Base-by-base conservation (phyloP, 495 filamentous ascomycete genomes). In the Tuber calosporum region DNA sequence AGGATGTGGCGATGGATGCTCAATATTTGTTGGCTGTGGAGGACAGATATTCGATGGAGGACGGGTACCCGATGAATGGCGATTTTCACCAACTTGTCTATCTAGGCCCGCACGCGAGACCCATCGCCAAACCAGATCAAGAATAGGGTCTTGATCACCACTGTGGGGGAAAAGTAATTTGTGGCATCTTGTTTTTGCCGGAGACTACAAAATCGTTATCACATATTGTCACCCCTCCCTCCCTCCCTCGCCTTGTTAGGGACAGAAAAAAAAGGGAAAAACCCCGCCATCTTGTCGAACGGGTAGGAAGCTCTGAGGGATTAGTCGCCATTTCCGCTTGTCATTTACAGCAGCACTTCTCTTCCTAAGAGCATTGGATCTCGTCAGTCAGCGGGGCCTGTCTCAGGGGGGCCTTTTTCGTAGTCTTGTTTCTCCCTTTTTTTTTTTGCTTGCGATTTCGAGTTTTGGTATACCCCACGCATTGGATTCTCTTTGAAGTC, bases 171-270 rank as follows among this genome's bases (percentile, higher is more conserved):
- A 15, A 19, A 30, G 53, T 62, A 62, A 62, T 62, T 62, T 8
- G 53, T 34, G 53, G 53, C 34, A 62, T 62, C 26, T 62, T 26
- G 53, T 62, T 62, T 62, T 62, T 62, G 53, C 53, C 34, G 53
- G 53, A 62, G 53, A 62, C 53, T 62, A 62, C 53, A 62, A 62
- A 62, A 62, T 34, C 53, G 53, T 5, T 62, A 30, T 62, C 53
- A 62, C 26, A 17, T 30, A 30, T 15, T 34, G 26, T 34, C 53
- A 19, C 19, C 53, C 26, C n/a, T 30, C 26, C 26, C n/a, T 30
- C 26, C 53, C 53, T 0, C 26, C 53, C 1, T 34, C 53, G 26
- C 26, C 26, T 34, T 13, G 17, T 62, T 26, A 19, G 26, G 26
- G 34, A 19, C 34, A 26, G 4, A 34, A 34, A 15, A 19, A 30